Evolutionary conservation across 2,329 filamentous ascomycete species (phyloP), one percentile per base, ranked within the genome.

Genomic region (Blastomyces silverae): DNA sequence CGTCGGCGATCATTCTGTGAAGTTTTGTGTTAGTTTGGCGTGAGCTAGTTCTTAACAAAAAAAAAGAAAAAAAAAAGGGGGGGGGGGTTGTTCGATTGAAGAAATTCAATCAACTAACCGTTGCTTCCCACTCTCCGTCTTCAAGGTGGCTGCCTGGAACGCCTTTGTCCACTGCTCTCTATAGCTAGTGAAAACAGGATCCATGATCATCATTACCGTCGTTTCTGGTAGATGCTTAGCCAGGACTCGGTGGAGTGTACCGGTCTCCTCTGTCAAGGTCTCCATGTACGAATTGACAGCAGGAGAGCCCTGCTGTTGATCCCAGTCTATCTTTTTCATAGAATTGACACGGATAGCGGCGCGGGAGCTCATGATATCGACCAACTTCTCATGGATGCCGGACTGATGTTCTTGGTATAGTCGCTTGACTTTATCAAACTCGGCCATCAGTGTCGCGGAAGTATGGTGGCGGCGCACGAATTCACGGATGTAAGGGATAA

Each of bases 401-500:
- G 88, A 87, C 73, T 96, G 92, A 73, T 97, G 92, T 73, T 97
- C 92, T 73, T 96, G 91, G 69, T 90, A 88, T 10, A 92, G 79
- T 25, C 91, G 84, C 69, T 90, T 89, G 63, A 94, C 87, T 75
- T 91, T 93, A 79, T 97, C 92, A 71, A 96, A 96, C 69, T 96
- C 92, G 46, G 85, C 86, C 79, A 93, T 90, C 34, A 92, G 77
- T 22, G 80, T 75, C 72, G 74, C 71, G 1, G 85, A 82, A 65
- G 70, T 78, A 69, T 82, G 77, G 71, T 96, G 90, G 1, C 94
- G 87, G 13, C 94, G 88, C 28, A 95, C 87, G 70, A 95, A 96
- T 77, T 97, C 94, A 56, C 93, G 87, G 37, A 97, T 84, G 73
- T 97, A 92, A 0, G 94, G 93, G 4, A 96, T 88, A 1, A 97